Base-by-base conservation (phyloP, 176 grass and related monocot genomes). In the Lolium multiflorum region DNA sequence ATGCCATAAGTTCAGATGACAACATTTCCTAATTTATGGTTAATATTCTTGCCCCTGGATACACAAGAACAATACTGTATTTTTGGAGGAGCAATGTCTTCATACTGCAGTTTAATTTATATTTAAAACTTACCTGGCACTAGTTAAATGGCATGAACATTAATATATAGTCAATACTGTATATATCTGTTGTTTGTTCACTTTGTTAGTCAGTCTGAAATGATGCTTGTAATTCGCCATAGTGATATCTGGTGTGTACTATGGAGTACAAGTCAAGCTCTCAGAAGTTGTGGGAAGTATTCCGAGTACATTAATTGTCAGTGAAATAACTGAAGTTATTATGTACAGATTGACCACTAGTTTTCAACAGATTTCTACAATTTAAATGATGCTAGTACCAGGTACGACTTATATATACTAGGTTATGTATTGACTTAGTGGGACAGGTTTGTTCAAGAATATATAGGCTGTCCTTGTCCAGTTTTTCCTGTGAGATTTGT, bases 31-130 rank as follows among this genome's bases (percentile, higher is more conserved):
- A 24, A 16, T 26, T 14, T 39, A 68, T 69, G 13, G 7, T 83
- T 58, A 57, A 76, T 76, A 52, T 80, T 86, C 3, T 72, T 60
- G 43, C n/a, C n/a, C 5, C 76, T 11, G 9, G 49, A 59, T 75
- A 26, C 39, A 81, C 14, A 51, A 11, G 1, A 4, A 14, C 68
- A 76, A 58, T 83, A 72, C 1, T 81, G 6, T 84, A 46, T 66
- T 79, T 39, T 46, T 3, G 9, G 38, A 49, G 75, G 22, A 81
- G 38, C 68, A 72, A 28, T 60, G 25, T 20, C 17, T 71, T 43
- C 62, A 47, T n/a, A 35, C 10, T 73, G 26, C 28, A 74, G 65
- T 76, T 83, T 79, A 57, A 37, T 31, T 78, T 60, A 46, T 82
- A 12, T 77, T 82, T 47, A 49, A 52, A 5, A 31, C 6, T 46